A percentile compares a stretch with the other conserved stretches of the same genome.
Evolutionary conservation across 768 basidiomycete species (phyloP).

Genomic region (Clavulina sp.): DNA sequence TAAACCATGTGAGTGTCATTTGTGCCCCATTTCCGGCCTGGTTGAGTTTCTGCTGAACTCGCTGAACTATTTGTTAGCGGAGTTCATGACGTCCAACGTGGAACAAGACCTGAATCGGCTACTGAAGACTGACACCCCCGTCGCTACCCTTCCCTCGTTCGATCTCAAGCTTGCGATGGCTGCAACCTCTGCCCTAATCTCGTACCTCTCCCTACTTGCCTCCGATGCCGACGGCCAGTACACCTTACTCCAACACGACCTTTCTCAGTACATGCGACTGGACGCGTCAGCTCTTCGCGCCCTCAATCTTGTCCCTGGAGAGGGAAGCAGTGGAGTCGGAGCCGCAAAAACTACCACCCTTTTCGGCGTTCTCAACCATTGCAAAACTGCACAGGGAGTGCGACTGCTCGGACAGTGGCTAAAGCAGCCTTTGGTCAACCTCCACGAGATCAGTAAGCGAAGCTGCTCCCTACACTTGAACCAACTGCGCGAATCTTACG

Average conservation of each 20-base stretch:
- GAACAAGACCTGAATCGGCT: slow-evolving; percentile 64
- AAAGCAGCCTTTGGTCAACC: slow-evolving; percentile 86
- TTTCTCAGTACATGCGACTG: slow-evolving; percentile 87
- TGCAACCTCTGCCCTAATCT: slow-evolving; percentile 63
- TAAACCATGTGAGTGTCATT: too few species aligned
- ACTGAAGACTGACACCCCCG: slow-evolving; percentile 30
- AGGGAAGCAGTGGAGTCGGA: slow-evolving; percentile 23
- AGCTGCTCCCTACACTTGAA: neutral
- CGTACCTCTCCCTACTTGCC: slow-evolving; percentile 62
- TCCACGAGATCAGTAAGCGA: slow-evolving; percentile 75
- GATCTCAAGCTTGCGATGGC: slow-evolving; percentile 60
- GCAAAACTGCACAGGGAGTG: slow-evolving; percentile 90
- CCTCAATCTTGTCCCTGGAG: slow-evolving; percentile 68
- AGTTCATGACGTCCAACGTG: slow-evolving; percentile 67
- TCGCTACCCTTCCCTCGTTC: slow-evolving; percentile 33
- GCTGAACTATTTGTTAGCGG: slow-evolving; percentile 30
- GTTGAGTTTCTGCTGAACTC: neutral
- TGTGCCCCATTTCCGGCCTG: too few species aligned
- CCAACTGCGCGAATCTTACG: neutral
- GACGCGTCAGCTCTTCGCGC: slow-evolving; percentile 91
- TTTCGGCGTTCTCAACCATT: slow-evolving; percentile 80
- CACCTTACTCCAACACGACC: slow-evolving; percentile 69
- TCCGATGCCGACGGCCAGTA: slow-evolving; percentile 68
- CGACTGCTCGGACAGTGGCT: slow-evolving; percentile 80
- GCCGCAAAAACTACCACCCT: slow-evolving; percentile 70